Evolutionary conservation across 768 basidiomycete species (phyloP), one percentile per base, ranked within the genome.

Genomic region (Leccinum rimulosum): DNA sequence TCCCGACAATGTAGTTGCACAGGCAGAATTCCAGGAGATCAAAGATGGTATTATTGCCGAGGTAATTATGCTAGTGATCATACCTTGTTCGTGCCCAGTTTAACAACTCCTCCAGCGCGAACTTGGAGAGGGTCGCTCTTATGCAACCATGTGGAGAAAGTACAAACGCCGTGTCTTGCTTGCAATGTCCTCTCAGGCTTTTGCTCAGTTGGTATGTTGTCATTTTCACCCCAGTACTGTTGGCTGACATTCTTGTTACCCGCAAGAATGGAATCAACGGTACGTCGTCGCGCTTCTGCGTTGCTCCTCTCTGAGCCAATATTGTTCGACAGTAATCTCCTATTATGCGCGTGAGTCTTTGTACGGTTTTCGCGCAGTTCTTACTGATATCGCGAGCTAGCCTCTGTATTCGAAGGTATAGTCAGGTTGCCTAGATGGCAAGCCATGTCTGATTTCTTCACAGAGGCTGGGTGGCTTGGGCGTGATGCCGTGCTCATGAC

Each of bases 401-500:
- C 92, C 25, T 82, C 91, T 40, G 94, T 98, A 7, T 98, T 98
- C 66, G 93, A 97, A 82, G 88, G 93, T 91, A 67, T 52, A 75
- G 67, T 49, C 14, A 4, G 49, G 4, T 28, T 57, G 45, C 14
- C 6, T 38, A 6, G 3, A 7, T 17, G 2, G 17, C 25, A 30
- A 48, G 27, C 31, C 33, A 36, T 10, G 31, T 38, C 54, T 69
- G 57, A 68, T 51, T 40, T 52, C 57, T 60, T 33, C 45, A 33
- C 70, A 95, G 93, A 88, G 80, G 95, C 95, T 55, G 95, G 95
- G 57, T 98, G 95, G 94, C 81, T 95, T 55, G 95, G 95, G 14
- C 83, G 95, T 43, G 86, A 95, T 67, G 95, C 95, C 12, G 84
- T 98, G 61, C 79, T 98, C 27, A 98, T 98, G 95, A 93, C 95